Evolutionary conservation across 352 stramenopile genomes (phyloP), one percentile per base, ranked within the genome.

Genomic region (Globisporangium polare): DNA sequence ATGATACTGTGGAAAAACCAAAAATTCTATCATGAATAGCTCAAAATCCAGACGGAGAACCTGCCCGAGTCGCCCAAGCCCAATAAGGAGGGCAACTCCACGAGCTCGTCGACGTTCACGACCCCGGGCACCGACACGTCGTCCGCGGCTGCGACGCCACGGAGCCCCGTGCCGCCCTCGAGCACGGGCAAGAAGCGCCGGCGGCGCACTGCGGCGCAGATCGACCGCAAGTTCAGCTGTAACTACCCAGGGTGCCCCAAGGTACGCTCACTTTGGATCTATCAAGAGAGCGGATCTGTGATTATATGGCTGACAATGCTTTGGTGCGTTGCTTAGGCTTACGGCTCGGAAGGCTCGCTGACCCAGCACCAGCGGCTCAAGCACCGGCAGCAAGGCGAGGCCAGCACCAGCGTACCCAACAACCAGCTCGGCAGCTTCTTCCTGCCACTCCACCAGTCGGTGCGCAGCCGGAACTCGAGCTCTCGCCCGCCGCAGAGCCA

Each of bases 361-460:
- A 92, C 75, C 17, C 85, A 94, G 47, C 85, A 94, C 50, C 81
- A 90, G 58, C 76, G 73, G n/a, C 66, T 94, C 2, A 94, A 94
- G 68, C 83, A 92, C 51, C 74, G 75, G 7, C 60, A 83, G 12
- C 58, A 76, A 51, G 58, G 72, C n/a, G 55, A 80, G 26, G 52
- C 52, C 29, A 55, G 67, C 18, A 56, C 62, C 27, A 61, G 69
- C 41, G 37, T 63, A 2, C 72, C 76, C 45, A 70, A 74, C 13
- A 66, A 62, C 5, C 70, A 87, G 66, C 45, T 81, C 33, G 65
- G 68, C 8, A 76, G 62, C 18, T 78, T 83, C 50, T 76, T 85
- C 33, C 49, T 85, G 9, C 80, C 78, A 3, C 66, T 88, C 4
- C 75, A 86, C 42, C 75, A 71, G 9, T 64, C 66, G n/a, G 46